phyloP scores from a whole-genome alignment of 2,329 filamentous ascomycete species.

The Monascus ruber region DNA sequence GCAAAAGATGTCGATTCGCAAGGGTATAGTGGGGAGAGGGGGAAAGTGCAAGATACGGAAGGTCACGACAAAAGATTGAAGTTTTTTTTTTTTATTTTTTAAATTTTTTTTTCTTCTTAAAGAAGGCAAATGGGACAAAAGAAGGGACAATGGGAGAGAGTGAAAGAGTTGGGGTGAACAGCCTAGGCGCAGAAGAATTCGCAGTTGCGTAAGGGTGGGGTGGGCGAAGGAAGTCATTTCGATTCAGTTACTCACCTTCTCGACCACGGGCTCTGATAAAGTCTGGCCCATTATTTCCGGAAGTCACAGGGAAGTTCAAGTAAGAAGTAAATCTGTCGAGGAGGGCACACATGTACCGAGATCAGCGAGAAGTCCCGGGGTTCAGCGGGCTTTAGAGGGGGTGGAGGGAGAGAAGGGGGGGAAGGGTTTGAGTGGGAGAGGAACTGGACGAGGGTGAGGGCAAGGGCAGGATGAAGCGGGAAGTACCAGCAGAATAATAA shows the following conservation, averaged over 20 bases:
- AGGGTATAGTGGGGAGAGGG: too few relatives aligned
- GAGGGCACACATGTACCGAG: background rate
- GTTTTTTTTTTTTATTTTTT: too few relatives aligned
- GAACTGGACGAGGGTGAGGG: background rate
- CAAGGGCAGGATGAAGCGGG: conserved; percentile 1
- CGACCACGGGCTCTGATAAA: conserved; percentile 94
- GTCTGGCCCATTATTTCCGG: conserved; percentile 81
- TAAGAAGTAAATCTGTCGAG: background rate
- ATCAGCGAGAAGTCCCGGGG: background rate
- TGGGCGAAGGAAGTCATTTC: conserved; percentile 14
- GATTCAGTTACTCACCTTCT: conserved; percentile 62
- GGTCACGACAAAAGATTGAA: too few relatives aligned
- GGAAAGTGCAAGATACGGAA: too few relatives aligned
- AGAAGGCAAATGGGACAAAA: background rate
- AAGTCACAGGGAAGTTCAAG: background rate
- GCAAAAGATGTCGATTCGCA: too few relatives aligned
- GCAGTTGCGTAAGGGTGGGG: conserved; percentile 11
- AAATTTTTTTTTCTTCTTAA: too few relatives aligned
- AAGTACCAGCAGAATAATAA: background rate
- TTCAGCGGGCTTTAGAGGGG: background rate
- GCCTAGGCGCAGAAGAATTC: conserved; percentile 4
- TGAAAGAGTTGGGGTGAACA: background rate
- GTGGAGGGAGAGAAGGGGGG: background rate
- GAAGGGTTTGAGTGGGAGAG: background rate
- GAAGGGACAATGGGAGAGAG: conserved; percentile 3